A percentile compares a stretch with the other conserved stretches of the same genome.
phyloP scores from a whole-genome alignment of 2,329 filamentous ascomycete genomes.

The Exophiala bonariae region DNA sequence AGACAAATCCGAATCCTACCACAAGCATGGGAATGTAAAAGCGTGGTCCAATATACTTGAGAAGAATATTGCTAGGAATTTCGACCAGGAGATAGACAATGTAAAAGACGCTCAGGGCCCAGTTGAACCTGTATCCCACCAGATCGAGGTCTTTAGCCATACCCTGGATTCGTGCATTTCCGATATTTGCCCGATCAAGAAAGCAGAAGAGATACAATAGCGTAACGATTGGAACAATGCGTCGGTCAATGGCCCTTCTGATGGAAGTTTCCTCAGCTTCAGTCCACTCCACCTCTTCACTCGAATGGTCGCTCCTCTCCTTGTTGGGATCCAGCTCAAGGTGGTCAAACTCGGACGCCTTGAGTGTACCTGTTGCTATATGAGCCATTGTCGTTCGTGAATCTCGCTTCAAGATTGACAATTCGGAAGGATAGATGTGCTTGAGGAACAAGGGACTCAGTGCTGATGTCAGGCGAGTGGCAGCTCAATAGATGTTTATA shows the following conservation, averaged over 20 bases:
- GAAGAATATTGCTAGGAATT: constrained; percentile 62
- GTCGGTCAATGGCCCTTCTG: constrained; percentile 23
- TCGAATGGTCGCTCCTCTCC: constrained; percentile 7
- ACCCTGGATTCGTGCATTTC: constrained; percentile 30
- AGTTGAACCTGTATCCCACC: constrained; percentile 43
- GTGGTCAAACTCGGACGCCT: constrained; percentile 11
- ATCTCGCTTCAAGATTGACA: no score
- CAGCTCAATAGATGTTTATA: no score
- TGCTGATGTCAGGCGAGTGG: no score
- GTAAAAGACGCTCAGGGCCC: constrained; percentile 47
- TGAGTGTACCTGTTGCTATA: constrained; percentile 7
- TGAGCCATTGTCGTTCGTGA: constrained; percentile 1
- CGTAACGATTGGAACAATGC: constrained; percentile 23
- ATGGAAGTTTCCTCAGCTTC: constrained; percentile 22
- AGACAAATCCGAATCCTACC: constrained; percentile 36
- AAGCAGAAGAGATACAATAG: constrained; percentile 25
- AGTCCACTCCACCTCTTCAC: constrained; percentile 23
- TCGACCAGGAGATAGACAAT: constrained; percentile 43
- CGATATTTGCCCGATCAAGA: constrained; percentile 23
- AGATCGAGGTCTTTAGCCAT: constrained; percentile 54
- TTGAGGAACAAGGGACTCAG: no score
- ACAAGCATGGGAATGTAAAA: constrained; percentile 38
- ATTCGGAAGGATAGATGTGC: no score
- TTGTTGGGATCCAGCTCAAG: constrained; percentile 14
- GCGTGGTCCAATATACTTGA: constrained; percentile 47